phyloP scores from a whole-genome alignment of 192 early-diverging fungal genomes.

The Umbelopsis ramanniana region DNA sequence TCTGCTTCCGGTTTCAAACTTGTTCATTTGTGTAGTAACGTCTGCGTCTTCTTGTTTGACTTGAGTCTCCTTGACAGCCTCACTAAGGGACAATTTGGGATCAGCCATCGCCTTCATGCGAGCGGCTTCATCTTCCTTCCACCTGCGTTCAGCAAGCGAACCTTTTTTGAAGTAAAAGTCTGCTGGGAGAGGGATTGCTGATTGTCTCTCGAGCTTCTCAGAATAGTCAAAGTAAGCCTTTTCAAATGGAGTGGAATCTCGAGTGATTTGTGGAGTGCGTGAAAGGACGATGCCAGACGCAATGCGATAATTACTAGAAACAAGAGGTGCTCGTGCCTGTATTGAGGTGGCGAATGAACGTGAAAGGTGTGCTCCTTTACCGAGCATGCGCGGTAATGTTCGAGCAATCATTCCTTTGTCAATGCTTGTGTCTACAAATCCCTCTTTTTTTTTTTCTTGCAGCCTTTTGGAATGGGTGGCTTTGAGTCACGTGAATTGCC shows the following conservation, averaged over 20 bases:
- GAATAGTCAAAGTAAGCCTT: slow-evolving; percentile 71
- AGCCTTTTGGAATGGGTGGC: slow-evolving; percentile 9
- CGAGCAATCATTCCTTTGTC: slow-evolving; percentile 20
- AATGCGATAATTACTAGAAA: slow-evolving; percentile 48
- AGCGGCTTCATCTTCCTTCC: slow-evolving; percentile 54
- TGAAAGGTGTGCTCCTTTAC: slow-evolving; percentile 17
- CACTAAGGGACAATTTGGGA: slow-evolving; percentile 17
- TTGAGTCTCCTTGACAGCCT: slow-evolving; percentile 23
- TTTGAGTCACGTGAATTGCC: slow-evolving; percentile 12
- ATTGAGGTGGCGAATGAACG: slow-evolving; percentile 24
- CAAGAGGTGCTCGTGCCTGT: slow-evolving; percentile 26
- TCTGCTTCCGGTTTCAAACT: slow-evolving; percentile 60
- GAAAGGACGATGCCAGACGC: slow-evolving; percentile 68
- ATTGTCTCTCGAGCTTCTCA: slow-evolving; percentile 58
- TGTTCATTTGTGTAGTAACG: slow-evolving; percentile 13
- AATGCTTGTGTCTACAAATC: slow-evolving; percentile 5
- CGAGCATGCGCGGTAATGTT: slow-evolving; percentile 19
- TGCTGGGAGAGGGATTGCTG: slow-evolving; percentile 58
- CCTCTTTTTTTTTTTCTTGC: neutral
- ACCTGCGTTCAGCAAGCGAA: slow-evolving; percentile 65
- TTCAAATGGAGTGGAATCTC: slow-evolving; percentile 66
- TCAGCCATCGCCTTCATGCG: slow-evolving; percentile 35
- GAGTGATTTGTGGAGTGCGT: slow-evolving; percentile 70
- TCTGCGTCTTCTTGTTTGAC: slow-evolving; percentile 17
- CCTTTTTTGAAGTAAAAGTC: slow-evolving; percentile 86